A percentile compares a stretch with the other conserved stretches of the same genome.
Evolutionary conservation across 2,329 filamentous ascomycete species (phyloP).

Genomic region (Colletotrichum sp.): DNA sequence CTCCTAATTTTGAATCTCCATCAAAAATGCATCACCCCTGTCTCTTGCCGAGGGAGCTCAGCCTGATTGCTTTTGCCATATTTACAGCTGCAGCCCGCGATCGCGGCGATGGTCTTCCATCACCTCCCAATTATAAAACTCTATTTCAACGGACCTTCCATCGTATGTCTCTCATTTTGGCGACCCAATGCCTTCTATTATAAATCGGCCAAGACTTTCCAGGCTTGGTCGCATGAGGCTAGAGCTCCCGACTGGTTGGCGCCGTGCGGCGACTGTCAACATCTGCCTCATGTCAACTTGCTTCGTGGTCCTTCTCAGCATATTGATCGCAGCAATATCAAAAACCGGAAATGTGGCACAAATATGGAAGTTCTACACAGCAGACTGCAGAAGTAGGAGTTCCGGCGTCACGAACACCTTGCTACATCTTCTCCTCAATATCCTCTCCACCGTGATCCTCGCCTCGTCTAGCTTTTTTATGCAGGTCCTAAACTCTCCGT

Average conservation of each 20-base stretch:
- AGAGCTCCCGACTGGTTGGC: background rate
- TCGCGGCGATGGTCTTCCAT: too few species aligned
- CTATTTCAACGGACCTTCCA: too few species aligned
- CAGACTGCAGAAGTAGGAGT: background rate
- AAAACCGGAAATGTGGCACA: background rate
- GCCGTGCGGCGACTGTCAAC: background rate
- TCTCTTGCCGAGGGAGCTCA: too few species aligned
- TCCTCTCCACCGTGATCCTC: constrained; percentile 5
- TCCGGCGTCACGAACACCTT: background rate
- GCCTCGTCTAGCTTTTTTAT: constrained; percentile 23
- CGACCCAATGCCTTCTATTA: too few species aligned
- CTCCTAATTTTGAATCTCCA: background rate
- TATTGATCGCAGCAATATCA: background rate
- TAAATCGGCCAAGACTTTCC: too few species aligned
- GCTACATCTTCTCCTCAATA: constrained; percentile 53
- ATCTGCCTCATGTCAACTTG: background rate
- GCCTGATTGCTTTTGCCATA: too few species aligned
- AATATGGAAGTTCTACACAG: background rate
- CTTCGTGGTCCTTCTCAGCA: background rate
- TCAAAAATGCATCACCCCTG: too few species aligned
- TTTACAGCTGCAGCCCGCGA: too few species aligned
- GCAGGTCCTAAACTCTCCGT: constrained; percentile 20
- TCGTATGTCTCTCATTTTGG: too few species aligned
- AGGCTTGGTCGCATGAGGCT: too few species aligned
- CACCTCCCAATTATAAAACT: too few species aligned